Evolutionary conservation across 1,139 yeast species (phyloP).

Genomic region (Yamadazyma friedrichii): DNA sequence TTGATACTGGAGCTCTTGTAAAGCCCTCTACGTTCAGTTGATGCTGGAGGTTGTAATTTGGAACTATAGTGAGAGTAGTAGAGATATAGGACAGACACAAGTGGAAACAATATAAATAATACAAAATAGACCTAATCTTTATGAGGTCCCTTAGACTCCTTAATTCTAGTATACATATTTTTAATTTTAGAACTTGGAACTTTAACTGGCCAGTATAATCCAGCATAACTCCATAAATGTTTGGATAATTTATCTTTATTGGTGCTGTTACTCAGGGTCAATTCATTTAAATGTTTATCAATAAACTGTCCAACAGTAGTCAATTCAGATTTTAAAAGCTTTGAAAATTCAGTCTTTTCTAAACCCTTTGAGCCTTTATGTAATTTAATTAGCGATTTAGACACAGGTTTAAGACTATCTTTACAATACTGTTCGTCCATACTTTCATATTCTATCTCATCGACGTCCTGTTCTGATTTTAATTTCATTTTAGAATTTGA

Average conservation of each 20-base stretch:
- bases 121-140: conserved; percentile 1
- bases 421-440: conserved; percentile 80
- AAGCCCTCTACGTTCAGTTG: too few species aligned
- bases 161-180: conserved; percentile 78
- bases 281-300: conserved; percentile 10
- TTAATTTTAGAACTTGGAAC: conserved; percentile 80
- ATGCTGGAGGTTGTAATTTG: too few species aligned
- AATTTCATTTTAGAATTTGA: conserved; percentile 2
- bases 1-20: too few species aligned
- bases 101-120: background rate
- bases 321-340: conserved; percentile 69
- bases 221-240: conserved; percentile 90
- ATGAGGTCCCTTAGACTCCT: conserved; percentile 12
- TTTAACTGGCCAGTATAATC: conserved; percentile 89
- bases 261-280: background rate
- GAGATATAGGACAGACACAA: background rate
- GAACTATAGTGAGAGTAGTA: background rate
- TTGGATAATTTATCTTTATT: conserved; percentile 37
- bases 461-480: conserved; percentile 13
- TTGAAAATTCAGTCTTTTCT: conserved; percentile 85
- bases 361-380: conserved; percentile 80
- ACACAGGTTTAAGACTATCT: conserved; percentile 65
- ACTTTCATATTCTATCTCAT: conserved; percentile 65
- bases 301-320: conserved; percentile 80
- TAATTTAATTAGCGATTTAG: conserved; percentile 68